Evolutionary conservation across 1,284 basidiomycete species (phyloP), one percentile per base, ranked within the genome.

Genomic region (Lentinula novae-zelandiae): DNA sequence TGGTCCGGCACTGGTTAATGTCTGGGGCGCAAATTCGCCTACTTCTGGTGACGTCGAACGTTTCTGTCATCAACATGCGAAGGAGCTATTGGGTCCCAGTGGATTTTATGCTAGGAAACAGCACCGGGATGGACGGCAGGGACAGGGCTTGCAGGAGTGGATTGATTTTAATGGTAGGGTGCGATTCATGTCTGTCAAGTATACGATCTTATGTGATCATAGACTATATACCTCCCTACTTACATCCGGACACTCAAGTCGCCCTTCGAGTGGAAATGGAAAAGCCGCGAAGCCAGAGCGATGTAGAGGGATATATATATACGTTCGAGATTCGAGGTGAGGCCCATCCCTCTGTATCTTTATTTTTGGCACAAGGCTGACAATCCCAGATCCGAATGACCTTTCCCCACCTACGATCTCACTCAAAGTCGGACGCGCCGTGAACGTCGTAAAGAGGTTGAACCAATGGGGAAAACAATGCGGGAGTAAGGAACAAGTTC

Each of bases 381-480:
- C 20, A 12, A 38, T 12, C 9, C 0, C 51, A 50, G 31, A 40
- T 54, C 57, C 54, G 3, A 56, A 56, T n/a, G 42, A 56, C n/a
- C 54, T 42, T 12, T 46, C 54, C 36, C 54, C 54, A 6, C 54
- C 54, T 8, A 74, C 72, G 1, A 71, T 81, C 62, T 78, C 78
- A 63, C 71, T 82, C 73, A 76, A 82, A 78, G 75, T 85, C 70
- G 71, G 83, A 68, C 67, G 85, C 69, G 68, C 89, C 68, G 71
- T 85, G 69, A 75, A 82, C 70, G 70, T 82, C 7, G 76, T 77
- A 12, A 80, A 78, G 61, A 69, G 77, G 44, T 73, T 92, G 40
- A 84, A 87, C 68, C 81, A 92, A 67, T 92, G 90, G 90, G 76
- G 78, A 27, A 90, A 87, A 66, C 89, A 90, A 67, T 82, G 80